Evolutionary conservation across 345 rosid species (phyloP).

Genomic region (Populus nigra): DNA sequence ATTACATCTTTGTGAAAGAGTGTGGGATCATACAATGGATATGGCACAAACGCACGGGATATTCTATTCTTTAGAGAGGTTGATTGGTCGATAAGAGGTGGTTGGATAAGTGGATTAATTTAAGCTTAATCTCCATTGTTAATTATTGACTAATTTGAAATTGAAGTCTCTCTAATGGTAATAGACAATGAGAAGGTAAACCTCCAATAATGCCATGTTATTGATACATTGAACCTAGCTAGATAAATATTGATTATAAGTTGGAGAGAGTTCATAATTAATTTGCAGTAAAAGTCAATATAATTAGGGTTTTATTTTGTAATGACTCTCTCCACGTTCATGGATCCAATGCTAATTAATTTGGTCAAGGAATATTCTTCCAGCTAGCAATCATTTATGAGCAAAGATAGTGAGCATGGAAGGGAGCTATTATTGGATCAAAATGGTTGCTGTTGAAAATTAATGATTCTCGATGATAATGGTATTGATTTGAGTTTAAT

Average conservation of each 20-base stretch:
- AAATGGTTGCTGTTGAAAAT: no score
- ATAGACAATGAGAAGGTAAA: neutral
- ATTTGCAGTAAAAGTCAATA: neutral
- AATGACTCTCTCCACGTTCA: neutral
- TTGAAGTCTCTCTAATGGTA: neutral
- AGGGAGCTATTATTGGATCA: no score
- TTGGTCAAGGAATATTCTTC: neutral
- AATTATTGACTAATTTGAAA: neutral
- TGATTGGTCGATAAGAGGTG: neutral
- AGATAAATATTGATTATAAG: neutral
- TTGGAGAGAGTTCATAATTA: neutral
- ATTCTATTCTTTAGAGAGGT: slow-evolving; percentile 3
- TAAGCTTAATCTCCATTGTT: neutral
- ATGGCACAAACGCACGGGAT: slow-evolving; percentile 3
- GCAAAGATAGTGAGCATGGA: neutral
- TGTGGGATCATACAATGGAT: slow-evolving; percentile 1
- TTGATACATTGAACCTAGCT: slow-evolving; percentile 1
- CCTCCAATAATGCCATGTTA: neutral
- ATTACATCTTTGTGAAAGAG: neutral
- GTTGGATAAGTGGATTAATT: neutral
- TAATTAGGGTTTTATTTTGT: neutral
- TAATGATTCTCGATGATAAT: no score
- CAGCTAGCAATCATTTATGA: neutral
- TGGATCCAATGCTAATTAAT: neutral
- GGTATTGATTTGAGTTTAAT: no score